Evolutionary conservation across 2,329 filamentous ascomycete species (phyloP).

Genomic region (Aspergillus udagawae): DNA sequence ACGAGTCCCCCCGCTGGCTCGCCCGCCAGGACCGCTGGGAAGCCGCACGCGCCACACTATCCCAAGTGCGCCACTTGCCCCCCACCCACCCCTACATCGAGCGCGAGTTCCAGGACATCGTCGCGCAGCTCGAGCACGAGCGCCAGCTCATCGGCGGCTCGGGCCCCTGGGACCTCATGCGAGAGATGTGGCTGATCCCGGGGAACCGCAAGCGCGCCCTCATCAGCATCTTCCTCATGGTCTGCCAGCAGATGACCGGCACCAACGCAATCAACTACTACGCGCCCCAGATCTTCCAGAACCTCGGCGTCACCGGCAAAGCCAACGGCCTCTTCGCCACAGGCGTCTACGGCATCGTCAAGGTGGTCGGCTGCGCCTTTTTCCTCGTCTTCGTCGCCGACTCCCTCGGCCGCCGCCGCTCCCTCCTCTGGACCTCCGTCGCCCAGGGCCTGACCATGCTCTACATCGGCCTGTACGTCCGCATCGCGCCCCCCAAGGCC

Average conservation of each 20-base stretch:
- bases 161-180: constrained; percentile 54
- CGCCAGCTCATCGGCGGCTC: constrained; percentile 53
- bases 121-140: constrained; percentile 60
- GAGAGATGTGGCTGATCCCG: constrained; percentile 60
- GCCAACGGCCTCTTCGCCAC: constrained; percentile 65
- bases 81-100: constrained; percentile 53
- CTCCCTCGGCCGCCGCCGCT: constrained; percentile 62
- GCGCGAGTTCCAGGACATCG: constrained; percentile 59
- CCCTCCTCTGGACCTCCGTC: constrained; percentile 61
- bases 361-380: constrained; percentile 58
- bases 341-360: constrained; percentile 69
- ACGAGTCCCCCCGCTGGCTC: constrained; percentile 65
- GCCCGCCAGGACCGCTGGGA: constrained; percentile 67
- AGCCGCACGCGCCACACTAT: constrained; percentile 54
- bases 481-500: constrained; percentile 42
- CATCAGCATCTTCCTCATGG: constrained; percentile 52
- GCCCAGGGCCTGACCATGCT: constrained; percentile 62
- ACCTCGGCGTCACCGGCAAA: constrained; percentile 58
- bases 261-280: constrained; percentile 65
- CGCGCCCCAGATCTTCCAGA: constrained; percentile 64
- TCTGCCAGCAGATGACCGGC: constrained; percentile 52
- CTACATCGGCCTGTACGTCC: constrained; percentile 67
- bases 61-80: constrained; percentile 54
- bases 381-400: constrained; percentile 68
- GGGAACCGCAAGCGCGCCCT: constrained; percentile 52